A percentile compares a stretch with the other conserved stretches of the same genome.
These are phyloP conservation scores for Bacidia gigantensis DNA, from an alignment of 495 filamentous ascomycete species.

Conservation along the genomic window DNA sequence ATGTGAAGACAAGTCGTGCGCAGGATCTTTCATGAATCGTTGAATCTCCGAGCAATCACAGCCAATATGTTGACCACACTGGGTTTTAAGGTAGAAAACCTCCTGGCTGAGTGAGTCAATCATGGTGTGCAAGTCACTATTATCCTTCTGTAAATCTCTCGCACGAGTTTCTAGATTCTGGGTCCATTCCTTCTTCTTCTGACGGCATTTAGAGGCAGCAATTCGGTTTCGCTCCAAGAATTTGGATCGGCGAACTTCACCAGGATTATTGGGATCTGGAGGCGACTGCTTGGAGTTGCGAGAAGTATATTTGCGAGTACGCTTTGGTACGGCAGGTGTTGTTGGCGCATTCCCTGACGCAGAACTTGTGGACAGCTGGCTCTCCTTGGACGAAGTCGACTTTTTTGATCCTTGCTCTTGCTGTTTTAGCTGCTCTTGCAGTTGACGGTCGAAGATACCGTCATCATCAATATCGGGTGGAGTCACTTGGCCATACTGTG, in stretches of 20 bases:
- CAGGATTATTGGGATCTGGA: slow-evolving; percentile 7
- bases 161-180: slow-evolving; percentile 38
- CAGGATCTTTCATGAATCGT: slow-evolving; percentile 7
- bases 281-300: slow-evolving; percentile 1
- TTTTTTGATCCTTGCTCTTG: not conserved
- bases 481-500: slow-evolving; percentile 17
- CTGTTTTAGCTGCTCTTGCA: slow-evolving; percentile 5
- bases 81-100: slow-evolving; percentile 39
- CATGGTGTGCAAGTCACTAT: slow-evolving; percentile 14
- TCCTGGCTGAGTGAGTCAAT: slow-evolving; percentile 31
- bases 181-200: slow-evolving; percentile 72
- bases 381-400: not conserved
- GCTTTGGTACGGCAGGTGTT: slow-evolving; percentile 9
- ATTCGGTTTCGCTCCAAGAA: slow-evolving; percentile 71
- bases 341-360: not conserved
- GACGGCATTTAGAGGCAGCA: slow-evolving; percentile 74
- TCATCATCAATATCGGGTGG: slow-evolving; percentile 15
- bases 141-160: slow-evolving; percentile 24
- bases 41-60: slow-evolving; percentile 27
- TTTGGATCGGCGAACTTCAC: slow-evolving; percentile 18
- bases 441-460: slow-evolving; percentile 10
- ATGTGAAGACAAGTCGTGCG: not conserved
- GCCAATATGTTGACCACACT: slow-evolving; percentile 38
- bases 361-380: slow-evolving; percentile 1
- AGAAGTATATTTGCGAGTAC: slow-evolving; percentile 14